Evolutionary conservation across 2,329 filamentous ascomycete species (phyloP).

Genomic region (Talaromyces amestolkiae): DNA sequence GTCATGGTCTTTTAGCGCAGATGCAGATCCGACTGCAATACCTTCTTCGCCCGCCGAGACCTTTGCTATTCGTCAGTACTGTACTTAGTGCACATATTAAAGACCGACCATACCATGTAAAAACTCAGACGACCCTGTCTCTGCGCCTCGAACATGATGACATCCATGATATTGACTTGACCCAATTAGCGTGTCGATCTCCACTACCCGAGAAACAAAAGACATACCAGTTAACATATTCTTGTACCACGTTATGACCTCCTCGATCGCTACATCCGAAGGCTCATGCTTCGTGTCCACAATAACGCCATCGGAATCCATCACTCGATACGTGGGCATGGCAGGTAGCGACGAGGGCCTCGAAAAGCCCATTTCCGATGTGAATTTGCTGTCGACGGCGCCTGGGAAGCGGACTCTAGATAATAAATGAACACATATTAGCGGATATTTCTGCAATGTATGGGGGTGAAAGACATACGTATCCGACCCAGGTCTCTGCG

Average conservation of each 20-base stretch:
- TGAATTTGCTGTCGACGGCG: constrained; percentile 93
- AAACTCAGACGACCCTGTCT: constrained; percentile 90
- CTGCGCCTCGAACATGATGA: constrained; percentile 98
- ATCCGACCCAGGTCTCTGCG: constrained; percentile 59
- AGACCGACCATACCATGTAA: constrained; percentile 73
- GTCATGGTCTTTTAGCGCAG: constrained; percentile 77
- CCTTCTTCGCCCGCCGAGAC: constrained; percentile 89
- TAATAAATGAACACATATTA: constrained; percentile 20
- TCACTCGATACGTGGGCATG: constrained; percentile 85
- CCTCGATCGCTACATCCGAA: constrained; percentile 62
- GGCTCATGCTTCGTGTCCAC: constrained; percentile 70
- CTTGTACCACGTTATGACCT: constrained; percentile 60
- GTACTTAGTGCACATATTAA: neutral
- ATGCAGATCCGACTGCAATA: constrained; percentile 83
- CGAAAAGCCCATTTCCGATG: constrained; percentile 72
- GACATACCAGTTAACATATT: constrained; percentile 59
- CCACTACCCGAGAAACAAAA: too few species aligned
- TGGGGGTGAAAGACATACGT: constrained; percentile 44
- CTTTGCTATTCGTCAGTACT: constrained; percentile 29
- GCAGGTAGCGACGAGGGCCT: constrained; percentile 68
- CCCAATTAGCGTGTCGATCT: neutral
- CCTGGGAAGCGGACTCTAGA: constrained; percentile 73
- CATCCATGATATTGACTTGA: constrained; percentile 77
- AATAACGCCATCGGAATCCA: constrained; percentile 82
- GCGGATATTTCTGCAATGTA: neutral